Conservation (phyloP, 257 asterid species). For the Sherardia arvensis region DNA sequence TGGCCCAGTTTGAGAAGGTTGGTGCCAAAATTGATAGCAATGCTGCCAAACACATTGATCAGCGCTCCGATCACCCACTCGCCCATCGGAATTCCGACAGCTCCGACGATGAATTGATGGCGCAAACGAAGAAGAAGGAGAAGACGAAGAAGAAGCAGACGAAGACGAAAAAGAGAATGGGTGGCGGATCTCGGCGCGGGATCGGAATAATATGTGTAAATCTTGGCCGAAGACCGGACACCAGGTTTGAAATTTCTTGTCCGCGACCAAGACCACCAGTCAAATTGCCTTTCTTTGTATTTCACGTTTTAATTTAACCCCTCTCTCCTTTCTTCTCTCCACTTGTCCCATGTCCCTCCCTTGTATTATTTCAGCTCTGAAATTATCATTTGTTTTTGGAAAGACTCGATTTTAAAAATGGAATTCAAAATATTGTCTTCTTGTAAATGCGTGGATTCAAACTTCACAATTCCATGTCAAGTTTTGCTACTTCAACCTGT, state of each 20-base stretch:
- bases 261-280: background rate
- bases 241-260: background rate
- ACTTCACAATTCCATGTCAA: too few relatives aligned
- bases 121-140: background rate
- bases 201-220: background rate
- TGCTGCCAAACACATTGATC: constrained; percentile 79
- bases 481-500: too few relatives aligned
- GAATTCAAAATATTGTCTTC: too few relatives aligned
- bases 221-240: background rate
- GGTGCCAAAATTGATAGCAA: constrained; percentile 94
- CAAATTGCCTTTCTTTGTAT: too few relatives aligned
- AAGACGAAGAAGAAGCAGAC: background rate
- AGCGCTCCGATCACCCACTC: constrained; percentile 94
- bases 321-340: too few relatives aligned
- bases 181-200: background rate
- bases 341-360: too few relatives aligned
- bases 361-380: too few relatives aligned
- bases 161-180: too few relatives aligned
- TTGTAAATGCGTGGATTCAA: too few relatives aligned
- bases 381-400: too few relatives aligned
- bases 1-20: constrained; percentile 91
- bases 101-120: background rate
- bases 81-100: constrained; percentile 34
- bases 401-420: too few relatives aligned
- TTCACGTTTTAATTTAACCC: background rate